Percentiles rank a stretch among this genome's conserved stretches.
Evolutionary conservation across 768 basidiomycete species (phyloP).

Genomic region (Auriscalpium microsporum): DNA sequence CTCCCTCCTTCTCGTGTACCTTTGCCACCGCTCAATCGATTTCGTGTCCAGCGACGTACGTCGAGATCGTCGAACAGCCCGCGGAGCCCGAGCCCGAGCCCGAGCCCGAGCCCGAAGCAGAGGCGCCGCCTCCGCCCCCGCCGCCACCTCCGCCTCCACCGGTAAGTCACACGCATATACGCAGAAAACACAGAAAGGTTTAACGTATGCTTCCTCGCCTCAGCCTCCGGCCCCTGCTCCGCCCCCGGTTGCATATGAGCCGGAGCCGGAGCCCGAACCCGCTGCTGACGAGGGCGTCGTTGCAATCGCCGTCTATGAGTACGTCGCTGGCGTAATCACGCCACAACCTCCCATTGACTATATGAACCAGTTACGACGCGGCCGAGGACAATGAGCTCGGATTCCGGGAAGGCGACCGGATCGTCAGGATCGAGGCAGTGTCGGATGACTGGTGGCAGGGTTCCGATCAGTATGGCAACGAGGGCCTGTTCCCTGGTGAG

Average conservation of each 20-base stretch:
- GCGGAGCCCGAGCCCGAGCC: conserved; percentile 34
- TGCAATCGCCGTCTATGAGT: conserved; percentile 69
- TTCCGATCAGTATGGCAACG: conserved; percentile 40
- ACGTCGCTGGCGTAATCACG: conserved; percentile 4
- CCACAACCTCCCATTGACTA: conserved; percentile 1
- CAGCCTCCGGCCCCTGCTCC: conserved; percentile 30
- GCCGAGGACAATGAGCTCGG: conserved; percentile 87
- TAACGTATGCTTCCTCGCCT: conserved; percentile 3
- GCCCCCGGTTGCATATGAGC: conserved; percentile 37
- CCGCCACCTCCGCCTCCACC: conserved; percentile 18
- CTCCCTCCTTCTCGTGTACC: neutral
- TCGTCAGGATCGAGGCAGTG: conserved; percentile 69
- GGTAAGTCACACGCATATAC: conserved; percentile 1
- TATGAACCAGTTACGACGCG: conserved; percentile 63
- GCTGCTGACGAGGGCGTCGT: conserved; percentile 46
- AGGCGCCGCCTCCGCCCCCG: conserved; percentile 33
- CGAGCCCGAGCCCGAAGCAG: conserved; percentile 33
- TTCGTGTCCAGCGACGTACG: conserved; percentile 65
- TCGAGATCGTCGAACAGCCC: conserved; percentile 59
- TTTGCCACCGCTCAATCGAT: conserved; percentile 52
- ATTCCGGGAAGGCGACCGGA: conserved; percentile 76
- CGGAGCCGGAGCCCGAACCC: conserved; percentile 38
- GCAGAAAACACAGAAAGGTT: too few species aligned
- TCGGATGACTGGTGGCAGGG: conserved; percentile 92
- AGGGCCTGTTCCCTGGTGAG: conserved; percentile 73